Evolutionary conservation across 495 filamentous ascomycete species (phyloP).

Genomic region (Penicillium paradoxum): DNA sequence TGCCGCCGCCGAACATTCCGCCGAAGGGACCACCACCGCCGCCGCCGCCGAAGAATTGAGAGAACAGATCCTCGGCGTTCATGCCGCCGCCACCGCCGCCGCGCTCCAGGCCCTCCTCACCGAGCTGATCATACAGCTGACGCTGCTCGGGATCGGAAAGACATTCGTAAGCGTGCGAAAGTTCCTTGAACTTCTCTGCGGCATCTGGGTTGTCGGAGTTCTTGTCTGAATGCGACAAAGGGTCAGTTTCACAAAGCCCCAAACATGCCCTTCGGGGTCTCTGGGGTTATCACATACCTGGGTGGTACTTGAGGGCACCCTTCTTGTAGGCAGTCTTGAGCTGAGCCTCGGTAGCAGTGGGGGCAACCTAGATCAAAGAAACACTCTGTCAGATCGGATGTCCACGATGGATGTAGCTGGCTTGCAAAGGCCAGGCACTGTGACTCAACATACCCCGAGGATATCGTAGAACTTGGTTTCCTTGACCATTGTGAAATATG

Average conservation of each 20-base stretch:
- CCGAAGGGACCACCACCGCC: slow-evolving; percentile 69
- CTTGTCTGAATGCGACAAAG: slow-evolving; percentile 62
- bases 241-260: background rate
- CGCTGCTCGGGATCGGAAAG: slow-evolving; percentile 91
- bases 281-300: slow-evolving; percentile 53
- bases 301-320: slow-evolving; percentile 84
- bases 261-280: background rate
- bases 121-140: slow-evolving; percentile 90
- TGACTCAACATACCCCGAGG: slow-evolving; percentile 63
- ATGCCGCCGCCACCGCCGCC: slow-evolving; percentile 80
- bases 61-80: slow-evolving; percentile 95
- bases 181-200: slow-evolving; percentile 96
- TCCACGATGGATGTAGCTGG: background rate
- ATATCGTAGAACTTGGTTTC: slow-evolving; percentile 84
- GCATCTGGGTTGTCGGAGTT: slow-evolving; percentile 90
- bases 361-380: slow-evolving; percentile 55
- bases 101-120: slow-evolving; percentile 89
- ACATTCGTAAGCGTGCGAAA: slow-evolving; percentile 91
- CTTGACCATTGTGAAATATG: slow-evolving; percentile 69
- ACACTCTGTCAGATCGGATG: slow-evolving; percentile 17
- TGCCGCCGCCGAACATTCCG: slow-evolving; percentile 79
- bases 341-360: slow-evolving; percentile 68
- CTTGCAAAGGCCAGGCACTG: background rate
- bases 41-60: slow-evolving; percentile 94
- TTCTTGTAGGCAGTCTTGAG: slow-evolving; percentile 90